Evolutionary conservation across 2,329 filamentous ascomycete species (phyloP), one percentile per base, ranked within the genome.

Genomic region (Thelonectria rubi): DNA sequence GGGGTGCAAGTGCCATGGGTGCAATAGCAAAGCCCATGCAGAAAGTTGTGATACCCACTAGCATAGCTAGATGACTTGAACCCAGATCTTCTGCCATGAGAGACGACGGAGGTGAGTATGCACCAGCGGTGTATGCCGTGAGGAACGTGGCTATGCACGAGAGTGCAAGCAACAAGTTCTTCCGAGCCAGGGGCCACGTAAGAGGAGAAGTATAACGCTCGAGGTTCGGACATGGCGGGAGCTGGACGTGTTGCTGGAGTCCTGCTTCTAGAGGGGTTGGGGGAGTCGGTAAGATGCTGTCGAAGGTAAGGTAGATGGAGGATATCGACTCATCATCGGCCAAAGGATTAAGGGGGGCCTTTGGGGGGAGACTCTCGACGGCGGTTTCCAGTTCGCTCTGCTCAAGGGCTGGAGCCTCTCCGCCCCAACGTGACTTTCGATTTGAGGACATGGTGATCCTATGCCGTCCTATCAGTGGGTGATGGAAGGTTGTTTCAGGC

Each of bases 1-100:
- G 90, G 0, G 94, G 94, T 0, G 94, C 94, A 0, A 97, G 84
- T 1, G 92, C 82, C 93, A 97, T 97, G 0, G 94, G 94, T 0
- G 92, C 91, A 21, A 93, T 76, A 0, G 85, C 92, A 68, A 97
- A 97, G 3, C 94, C 93, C 34, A 84, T 72, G 47, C 92, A 95
- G 76, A 95, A 97, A 0, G 87, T 86, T 0, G 93, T 96, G 63
- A 97, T 91, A 34, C 92, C 92, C 1, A 88, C 81, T 5, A 91
- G 80, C n/a, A 88, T 84, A 1, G 88, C 88, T n/a, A 90, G 82
- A 10, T 81, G 79, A 40, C 87, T 89, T 1, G 92, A 81, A 3
- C 84, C 75, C 78, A 91, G 92, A 71, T 91, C 85, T 2, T 79
- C 75, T 1, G 83, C 84, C 81, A 97, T 88, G 55, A 91, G 84